These are phyloP conservation scores for Biscogniauxia marginata DNA, from an alignment of 2,329 filamentous ascomycete species.

Conservation along the genomic window DNA sequence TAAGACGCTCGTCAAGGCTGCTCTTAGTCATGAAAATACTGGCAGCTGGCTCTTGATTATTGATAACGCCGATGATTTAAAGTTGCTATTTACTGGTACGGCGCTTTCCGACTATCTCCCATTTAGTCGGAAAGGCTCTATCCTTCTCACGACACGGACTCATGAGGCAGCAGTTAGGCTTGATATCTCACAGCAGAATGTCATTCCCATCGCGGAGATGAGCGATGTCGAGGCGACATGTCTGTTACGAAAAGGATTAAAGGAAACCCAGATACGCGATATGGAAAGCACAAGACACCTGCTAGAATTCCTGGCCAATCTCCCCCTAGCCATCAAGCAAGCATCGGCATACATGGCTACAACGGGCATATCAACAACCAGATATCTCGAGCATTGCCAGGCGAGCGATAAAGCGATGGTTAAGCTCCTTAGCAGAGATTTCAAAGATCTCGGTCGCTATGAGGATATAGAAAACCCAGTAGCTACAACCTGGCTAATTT, in stretches of 20 bases:
- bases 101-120: constrained; percentile 30
- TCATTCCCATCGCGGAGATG: no score
- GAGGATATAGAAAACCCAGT: not conserved
- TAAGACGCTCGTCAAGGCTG: constrained; percentile 35
- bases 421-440: not conserved
- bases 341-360: constrained; percentile 37
- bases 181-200: no score
- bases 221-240: no score
- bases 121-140: no score
- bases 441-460: not conserved
- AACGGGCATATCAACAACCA: not conserved
- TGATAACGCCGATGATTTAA: constrained; percentile 41
- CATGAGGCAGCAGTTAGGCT: no score
- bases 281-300: constrained; percentile 15
- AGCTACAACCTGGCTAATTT: not conserved
- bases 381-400: not conserved
- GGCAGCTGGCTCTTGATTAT: constrained; percentile 44
- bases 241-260: no score
- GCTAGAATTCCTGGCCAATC: constrained; percentile 29
- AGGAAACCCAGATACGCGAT: no score
- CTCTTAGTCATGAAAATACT: constrained; percentile 26
- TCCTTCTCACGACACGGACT: no score
- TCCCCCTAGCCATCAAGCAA: constrained; percentile 38
- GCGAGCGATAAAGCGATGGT: not conserved
- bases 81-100: constrained; percentile 27